These are phyloP conservation scores for Dichomitus squalens DNA, from an alignment of 1,284 basidiomycete species.

Conservation along the genomic window DNA sequence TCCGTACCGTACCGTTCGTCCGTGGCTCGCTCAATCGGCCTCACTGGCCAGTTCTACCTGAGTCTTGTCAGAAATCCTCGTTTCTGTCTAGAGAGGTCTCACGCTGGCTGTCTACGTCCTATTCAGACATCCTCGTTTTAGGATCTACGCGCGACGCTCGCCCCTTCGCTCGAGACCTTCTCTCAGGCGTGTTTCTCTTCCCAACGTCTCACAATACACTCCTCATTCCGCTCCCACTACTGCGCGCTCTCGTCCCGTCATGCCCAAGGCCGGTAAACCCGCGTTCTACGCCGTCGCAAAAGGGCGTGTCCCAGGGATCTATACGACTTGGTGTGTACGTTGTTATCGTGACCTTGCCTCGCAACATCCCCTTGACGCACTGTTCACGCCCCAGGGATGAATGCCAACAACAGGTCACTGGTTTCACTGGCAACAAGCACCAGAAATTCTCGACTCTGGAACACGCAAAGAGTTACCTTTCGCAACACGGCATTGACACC, in stretches of 20 bases:
- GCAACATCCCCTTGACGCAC: neutral
- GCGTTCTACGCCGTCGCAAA: constrained; percentile 34
- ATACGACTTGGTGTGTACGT: constrained; percentile 28
- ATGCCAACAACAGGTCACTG: constrained; percentile 59
- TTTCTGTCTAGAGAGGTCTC: too few relatives aligned
- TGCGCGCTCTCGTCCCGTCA: neutral
- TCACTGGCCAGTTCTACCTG: too few relatives aligned
- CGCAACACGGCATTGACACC: constrained; percentile 3
- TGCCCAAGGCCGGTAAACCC: constrained; percentile 24
- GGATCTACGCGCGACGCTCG: neutral
- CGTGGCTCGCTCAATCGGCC: too few relatives aligned
- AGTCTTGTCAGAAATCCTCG: too few relatives aligned
- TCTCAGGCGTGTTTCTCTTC: neutral
- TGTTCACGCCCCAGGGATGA: constrained; percentile 47
- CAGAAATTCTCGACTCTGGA: constrained; percentile 59
- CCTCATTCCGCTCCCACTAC: neutral
- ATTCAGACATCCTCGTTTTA: neutral
- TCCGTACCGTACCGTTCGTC: too few relatives aligned
- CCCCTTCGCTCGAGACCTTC: neutral
- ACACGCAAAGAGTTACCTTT: constrained; percentile 50
- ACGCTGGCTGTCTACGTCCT: neutral
- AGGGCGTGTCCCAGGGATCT: constrained; percentile 30
- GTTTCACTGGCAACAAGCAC: constrained; percentile 57
- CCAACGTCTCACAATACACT: neutral
- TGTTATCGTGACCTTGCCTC: neutral